phyloP scores from a whole-genome alignment of 2,329 filamentous ascomycete genomes.

The Rutstroemia sydowiana region DNA sequence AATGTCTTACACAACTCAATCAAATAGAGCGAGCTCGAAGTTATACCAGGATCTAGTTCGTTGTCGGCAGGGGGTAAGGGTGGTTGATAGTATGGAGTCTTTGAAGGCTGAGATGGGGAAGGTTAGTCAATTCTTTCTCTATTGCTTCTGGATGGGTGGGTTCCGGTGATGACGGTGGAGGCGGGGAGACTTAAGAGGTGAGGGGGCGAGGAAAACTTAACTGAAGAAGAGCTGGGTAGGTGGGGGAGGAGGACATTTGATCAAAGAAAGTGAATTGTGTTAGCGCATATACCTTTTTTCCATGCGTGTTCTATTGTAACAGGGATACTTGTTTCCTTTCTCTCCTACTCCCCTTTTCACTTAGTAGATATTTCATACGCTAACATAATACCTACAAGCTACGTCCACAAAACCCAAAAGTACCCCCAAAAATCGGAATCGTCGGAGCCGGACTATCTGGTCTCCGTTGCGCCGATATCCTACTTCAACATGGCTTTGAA shows the following conservation, averaged over 20 bases:
- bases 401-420: background rate
- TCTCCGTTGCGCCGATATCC: constrained; percentile 47
- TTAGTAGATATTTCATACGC: no score
- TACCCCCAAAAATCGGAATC: constrained; percentile 31
- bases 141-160: no score
- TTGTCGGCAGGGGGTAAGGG: background rate
- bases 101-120: background rate
- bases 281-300: no score
- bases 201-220: no score
- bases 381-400: background rate
- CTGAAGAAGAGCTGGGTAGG: no score
- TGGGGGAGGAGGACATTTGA: no score
- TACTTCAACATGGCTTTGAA: constrained; percentile 43
- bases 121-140: background rate
- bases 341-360: background rate
- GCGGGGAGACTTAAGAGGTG: no score
- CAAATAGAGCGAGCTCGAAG: no score
- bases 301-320: no score
- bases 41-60: background rate
- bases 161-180: no score
- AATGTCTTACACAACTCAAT: no score
- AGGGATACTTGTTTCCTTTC: background rate
- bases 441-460: constrained; percentile 51
- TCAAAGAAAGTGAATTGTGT: no score
- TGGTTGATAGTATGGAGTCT: background rate